A percentile compares a stretch with the other conserved stretches of the same genome.
These are phyloP conservation scores for Mollisiaceae sp. DNA, from an alignment of 2,329 filamentous ascomycete genomes.

Conservation along the genomic window DNA sequence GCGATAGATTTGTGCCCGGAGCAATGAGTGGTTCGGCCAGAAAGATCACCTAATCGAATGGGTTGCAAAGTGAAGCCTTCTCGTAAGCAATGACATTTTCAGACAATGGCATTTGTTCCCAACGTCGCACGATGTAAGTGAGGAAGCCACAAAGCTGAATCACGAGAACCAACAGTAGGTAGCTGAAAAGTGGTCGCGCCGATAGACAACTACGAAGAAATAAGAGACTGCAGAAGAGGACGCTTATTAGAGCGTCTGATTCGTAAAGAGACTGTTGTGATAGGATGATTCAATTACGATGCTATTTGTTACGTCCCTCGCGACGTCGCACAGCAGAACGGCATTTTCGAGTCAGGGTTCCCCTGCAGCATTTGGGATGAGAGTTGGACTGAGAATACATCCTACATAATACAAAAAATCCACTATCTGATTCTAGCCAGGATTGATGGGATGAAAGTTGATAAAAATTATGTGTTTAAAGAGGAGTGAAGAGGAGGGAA, in stretches of 20 bases:
- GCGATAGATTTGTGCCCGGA: neutral
- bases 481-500: too few species aligned
- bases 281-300: neutral
- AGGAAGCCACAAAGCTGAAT: constrained; percentile 1
- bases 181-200: neutral
- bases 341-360: neutral
- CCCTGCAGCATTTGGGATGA: neutral
- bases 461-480: neutral
- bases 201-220: neutral
- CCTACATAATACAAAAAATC: neutral
- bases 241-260: neutral
- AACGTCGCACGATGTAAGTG: too few species aligned
- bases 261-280: neutral
- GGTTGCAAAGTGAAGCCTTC: neutral
- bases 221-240: too few species aligned
- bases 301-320: neutral
- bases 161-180: neutral
- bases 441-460: neutral
- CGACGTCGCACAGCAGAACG: neutral
- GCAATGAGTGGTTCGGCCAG: neutral
- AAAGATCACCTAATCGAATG: neutral
- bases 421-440: neutral
- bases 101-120: too few species aligned
- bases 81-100: too few species aligned
- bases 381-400: neutral